These are phyloP conservation scores for Blastobotrys proliferans DNA, from an alignment of 1,139 yeast species.

Conservation along the genomic window DNA sequence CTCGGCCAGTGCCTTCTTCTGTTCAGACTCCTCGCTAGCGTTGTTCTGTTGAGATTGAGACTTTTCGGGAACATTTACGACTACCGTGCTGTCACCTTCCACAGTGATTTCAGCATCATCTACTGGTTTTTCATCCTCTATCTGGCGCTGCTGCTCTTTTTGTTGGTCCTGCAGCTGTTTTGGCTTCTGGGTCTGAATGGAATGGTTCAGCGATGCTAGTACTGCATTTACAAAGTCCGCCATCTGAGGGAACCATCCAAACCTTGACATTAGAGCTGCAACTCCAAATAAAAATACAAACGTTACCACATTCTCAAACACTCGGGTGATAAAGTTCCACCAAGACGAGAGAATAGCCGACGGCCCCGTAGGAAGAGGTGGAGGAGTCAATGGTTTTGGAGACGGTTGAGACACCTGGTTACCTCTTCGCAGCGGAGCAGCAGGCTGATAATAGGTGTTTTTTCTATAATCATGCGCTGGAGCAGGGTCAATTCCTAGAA, in stretches of 20 bases:
- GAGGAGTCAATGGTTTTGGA: conserved; percentile 19
- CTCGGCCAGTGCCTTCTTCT: background rate
- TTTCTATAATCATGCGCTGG: no score
- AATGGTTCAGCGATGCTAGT: background rate
- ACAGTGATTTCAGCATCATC: background rate
- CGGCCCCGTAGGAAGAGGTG: conserved; percentile 6
- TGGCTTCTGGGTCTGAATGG: conserved; percentile 3
- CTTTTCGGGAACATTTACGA: background rate
- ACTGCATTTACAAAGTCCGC: conserved; percentile 19
- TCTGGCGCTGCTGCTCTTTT: no score
- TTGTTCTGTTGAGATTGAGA: background rate
- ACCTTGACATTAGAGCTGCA: conserved; percentile 32
- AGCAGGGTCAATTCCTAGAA: conserved; percentile 16
- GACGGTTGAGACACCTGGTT: conserved; percentile 10
- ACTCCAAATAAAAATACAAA: conserved; percentile 35
- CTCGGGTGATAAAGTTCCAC: conserved; percentile 26
- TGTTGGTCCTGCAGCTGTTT: background rate
- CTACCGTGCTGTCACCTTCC: background rate
- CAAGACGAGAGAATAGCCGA: conserved; percentile 16
- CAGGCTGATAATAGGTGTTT: no score
- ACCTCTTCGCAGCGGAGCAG: background rate
- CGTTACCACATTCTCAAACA: conserved; percentile 50
- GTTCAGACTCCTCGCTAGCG: background rate
- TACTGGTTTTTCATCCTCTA: background rate
- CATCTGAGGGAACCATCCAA: conserved; percentile 42